Evolutionary conservation across 148 eudicot species (phyloP), one percentile per base, ranked within the genome.

Genomic region (Oxyria digyna): DNA sequence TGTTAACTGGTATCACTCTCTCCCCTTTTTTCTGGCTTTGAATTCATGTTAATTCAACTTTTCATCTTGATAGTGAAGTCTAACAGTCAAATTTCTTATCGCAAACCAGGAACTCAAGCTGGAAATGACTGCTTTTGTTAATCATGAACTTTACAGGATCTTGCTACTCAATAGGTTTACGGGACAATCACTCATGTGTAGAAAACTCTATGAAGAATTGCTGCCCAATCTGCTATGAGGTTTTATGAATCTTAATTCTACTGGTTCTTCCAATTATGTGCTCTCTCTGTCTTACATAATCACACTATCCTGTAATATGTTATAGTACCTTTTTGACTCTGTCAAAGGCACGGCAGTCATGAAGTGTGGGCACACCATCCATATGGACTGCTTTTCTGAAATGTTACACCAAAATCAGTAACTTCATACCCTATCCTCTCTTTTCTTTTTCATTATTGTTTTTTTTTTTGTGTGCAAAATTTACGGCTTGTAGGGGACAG

Each of bases 191-290:
- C 71, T 69, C 68, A 11, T 92, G 97, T 69, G 87, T 92, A 43
- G 93, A 87, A 78, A 78, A 92, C 73, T 77, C 94, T 8, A 84
- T 92, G 97, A 92, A 92, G 87, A 81, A 82, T 73, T 85, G 78
- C 32, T 92, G 97, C 75, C 97, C 97, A 55, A 89, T 92, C 68
- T 92, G 96, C 85, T 89, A 89, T 55, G 97, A 92, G 93, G 97
- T 92, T 38, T 74, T 33, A 31, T 59, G 57, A 71, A 54, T 64
- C 32, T 42, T 68, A 35, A 49, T 29, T 12, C 20, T 31, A 27
- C 11, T 13, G 27, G 37, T 29, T 59, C 31, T 54, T 59, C n/a
- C 33, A 27, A 10, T 7, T 23, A 14, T 4, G 33, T 14, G 18
- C 65, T 59, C 20, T 20, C 20, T 27, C 18, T 69, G 14, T 43